Base-by-base conservation (phyloP, 2,329 filamentous ascomycete genomes). In the Tricladium varicosporioides region DNA sequence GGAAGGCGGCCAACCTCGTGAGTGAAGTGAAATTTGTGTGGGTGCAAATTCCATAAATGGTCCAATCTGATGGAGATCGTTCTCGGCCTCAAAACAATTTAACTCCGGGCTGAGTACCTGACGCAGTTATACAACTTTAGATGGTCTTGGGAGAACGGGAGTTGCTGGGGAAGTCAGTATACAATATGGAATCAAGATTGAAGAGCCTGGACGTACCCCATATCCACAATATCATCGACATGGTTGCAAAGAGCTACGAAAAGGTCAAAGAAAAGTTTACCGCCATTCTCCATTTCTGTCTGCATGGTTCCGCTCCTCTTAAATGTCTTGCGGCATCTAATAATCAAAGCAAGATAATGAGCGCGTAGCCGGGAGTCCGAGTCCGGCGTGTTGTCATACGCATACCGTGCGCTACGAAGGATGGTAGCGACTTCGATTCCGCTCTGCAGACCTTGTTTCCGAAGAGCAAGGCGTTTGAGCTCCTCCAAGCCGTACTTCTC, bases 301-400 rank as follows among this genome's bases (percentile, higher is more conserved):
- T 96, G 92, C 92, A 96, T 96, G 2, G 92, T 96, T 54, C 92
- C 91, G 73, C 91, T 96, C 54, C 91, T 82, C 80, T 96, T 96
- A 76, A 97, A 96, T 1, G 91, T 96, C 69, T 84, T 83, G 64
- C 92, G 84, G 66, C 88, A 91, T 63, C 92, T 86, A 70, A 96
- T 95, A 74, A 96, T 96, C 69, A 96, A 84, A 15, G 92, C 91
- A 40, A 96, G 85, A 67, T 96, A 97, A 74, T 96, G 92, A 19
- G 91, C 91, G 58, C 92, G 83, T 53, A 96, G 80, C 74, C 92
- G 92, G n/a, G 89, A 93, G 77, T 96, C 92, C 18, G 80, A 89
- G 70, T 96, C 91, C 2, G 92, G 91, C 0, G 92, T 97, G 74
- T 96, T 85, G 67, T 85, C 85, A 71, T 97, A 96, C 16, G 92